These are phyloP conservation scores for Fusarium sp. DNA, from an alignment of 2,329 filamentous ascomycete species.

Conservation along the genomic window DNA sequence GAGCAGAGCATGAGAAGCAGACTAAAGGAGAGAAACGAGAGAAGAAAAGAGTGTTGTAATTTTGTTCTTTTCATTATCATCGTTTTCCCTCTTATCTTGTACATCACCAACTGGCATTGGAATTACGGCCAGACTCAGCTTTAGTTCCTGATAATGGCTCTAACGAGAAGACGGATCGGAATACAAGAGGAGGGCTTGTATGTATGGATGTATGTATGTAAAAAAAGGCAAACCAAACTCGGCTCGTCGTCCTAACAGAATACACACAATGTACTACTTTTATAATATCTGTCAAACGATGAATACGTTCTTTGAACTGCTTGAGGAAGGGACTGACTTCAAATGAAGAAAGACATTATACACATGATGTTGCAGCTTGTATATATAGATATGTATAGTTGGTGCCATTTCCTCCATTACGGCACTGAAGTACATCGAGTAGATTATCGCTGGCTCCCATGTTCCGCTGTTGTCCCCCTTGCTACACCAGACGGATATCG, in stretches of 20 bases:
- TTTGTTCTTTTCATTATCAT: constrained; percentile 24
- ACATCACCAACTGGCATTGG: constrained; percentile 41
- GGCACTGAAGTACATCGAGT: neutral
- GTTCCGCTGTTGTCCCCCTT: neutral
- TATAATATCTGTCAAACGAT: neutral
- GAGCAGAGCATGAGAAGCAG: constrained; percentile 1
- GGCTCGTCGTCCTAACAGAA: constrained; percentile 41
- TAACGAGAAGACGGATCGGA: constrained; percentile 26
- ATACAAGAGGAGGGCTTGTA: constrained; percentile 36
- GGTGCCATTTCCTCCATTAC: neutral
- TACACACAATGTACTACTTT: constrained; percentile 39
- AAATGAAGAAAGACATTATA: neutral
- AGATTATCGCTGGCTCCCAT: constrained; percentile 1
- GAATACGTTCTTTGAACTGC: neutral
- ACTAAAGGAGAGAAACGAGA: constrained; percentile 16
- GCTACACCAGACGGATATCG: constrained; percentile 45
- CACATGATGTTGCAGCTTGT: neutral
- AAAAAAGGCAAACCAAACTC: constrained; percentile 38
- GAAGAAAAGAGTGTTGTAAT: constrained; percentile 36
- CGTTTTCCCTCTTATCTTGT: constrained; percentile 35
- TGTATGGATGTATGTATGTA: constrained; percentile 29
- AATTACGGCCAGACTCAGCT: constrained; percentile 34
- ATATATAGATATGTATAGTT: neutral
- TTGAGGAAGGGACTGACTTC: neutral
- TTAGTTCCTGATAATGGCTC: constrained; percentile 29